Evolutionary conservation across 148 eudicot genomes (phyloP), one percentile per base, ranked within the genome.

Genomic region (Chenopodium album): DNA sequence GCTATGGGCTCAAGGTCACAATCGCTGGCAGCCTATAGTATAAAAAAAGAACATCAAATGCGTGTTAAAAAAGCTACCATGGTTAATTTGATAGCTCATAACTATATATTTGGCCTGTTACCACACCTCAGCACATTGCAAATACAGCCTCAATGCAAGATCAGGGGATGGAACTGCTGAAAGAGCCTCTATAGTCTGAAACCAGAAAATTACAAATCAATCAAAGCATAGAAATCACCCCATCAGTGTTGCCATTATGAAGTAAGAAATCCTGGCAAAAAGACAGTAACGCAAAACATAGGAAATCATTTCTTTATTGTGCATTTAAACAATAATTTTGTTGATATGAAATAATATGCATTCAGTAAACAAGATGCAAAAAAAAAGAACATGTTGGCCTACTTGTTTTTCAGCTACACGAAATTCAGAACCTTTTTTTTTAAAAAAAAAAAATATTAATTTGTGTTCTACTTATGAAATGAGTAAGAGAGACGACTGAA

Each of bases 81-180:
- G 14, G 60, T 41, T 23, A 73, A 14, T 77, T 64, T 23, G 37
- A 66, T 72, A 69, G 71, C 23, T 64, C 50, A 47, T 78, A 78
- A 47, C 20, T 20, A 65, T 22, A 37, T 68, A 34, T 19, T 6
- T 50, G 52, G 69, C 50, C 20, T 66, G 82, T 75, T 37, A 76
- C 70, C 76, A 84, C 84, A 95, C 99, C 98, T 96, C 99, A 71
- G 99, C 99, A 89, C 98, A 92, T 80, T 89, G 99, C 92, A 97
- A 91, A 84, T 94, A 94, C 75, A 96, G 89, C 91, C 98, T 88
- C 85, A 97, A 86, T 78, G 98, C 97, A 84, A 94, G 83, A 85
- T 94, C 99, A 78, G 99, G 92, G 78, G 94, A 90, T 63, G 94
- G 97, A 85, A 89, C 94, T 62, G 46, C 84, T 82, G 92, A 89